Conservation (phyloP, 805 yeast genomes). For the Candida arabinofermentans region DNA sequence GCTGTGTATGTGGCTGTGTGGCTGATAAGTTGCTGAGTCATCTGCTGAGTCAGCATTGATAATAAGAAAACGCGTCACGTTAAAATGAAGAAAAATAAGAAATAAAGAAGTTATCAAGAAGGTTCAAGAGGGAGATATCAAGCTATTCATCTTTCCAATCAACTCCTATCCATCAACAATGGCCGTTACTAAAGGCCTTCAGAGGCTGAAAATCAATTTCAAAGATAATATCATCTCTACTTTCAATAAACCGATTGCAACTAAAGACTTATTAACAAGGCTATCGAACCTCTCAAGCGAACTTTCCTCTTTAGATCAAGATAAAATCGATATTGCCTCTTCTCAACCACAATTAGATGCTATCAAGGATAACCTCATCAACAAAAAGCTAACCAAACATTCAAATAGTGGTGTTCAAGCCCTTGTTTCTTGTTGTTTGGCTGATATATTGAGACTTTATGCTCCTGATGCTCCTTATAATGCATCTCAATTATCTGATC, state of each 20-base stretch:
- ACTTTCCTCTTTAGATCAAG: conserved; percentile 60
- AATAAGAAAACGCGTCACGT: too few relatives aligned
- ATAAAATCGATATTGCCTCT: conserved; percentile 43
- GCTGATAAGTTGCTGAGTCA: too few relatives aligned
- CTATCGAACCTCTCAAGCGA: conserved; percentile 59
- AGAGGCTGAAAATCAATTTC: conserved; percentile 14
- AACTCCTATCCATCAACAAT: conserved; percentile 1
- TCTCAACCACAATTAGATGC: conserved; percentile 29
- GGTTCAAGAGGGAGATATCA: too few relatives aligned
- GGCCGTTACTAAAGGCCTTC: conserved; percentile 17
- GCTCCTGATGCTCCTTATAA: conserved; percentile 93
- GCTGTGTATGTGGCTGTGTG: too few relatives aligned
- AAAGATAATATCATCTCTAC: conserved; percentile 45
- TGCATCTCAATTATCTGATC: conserved; percentile 52
- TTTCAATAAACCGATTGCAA: conserved; percentile 50
- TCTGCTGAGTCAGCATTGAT: too few relatives aligned
- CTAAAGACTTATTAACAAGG: conserved; percentile 57
- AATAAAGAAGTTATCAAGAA: too few relatives aligned
- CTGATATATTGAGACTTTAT: conserved; percentile 69
- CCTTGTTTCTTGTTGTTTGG: conserved; percentile 63
- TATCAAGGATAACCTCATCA: conserved; percentile 49
- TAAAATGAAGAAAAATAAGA: too few relatives aligned
- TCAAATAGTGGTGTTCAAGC: conserved; percentile 69
- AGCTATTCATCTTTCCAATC: too few relatives aligned
- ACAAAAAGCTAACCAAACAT: conserved; percentile 55